Evolutionary conservation across 805 yeast genomes (phyloP).

Genomic region (Schwanniomyces sp.): DNA sequence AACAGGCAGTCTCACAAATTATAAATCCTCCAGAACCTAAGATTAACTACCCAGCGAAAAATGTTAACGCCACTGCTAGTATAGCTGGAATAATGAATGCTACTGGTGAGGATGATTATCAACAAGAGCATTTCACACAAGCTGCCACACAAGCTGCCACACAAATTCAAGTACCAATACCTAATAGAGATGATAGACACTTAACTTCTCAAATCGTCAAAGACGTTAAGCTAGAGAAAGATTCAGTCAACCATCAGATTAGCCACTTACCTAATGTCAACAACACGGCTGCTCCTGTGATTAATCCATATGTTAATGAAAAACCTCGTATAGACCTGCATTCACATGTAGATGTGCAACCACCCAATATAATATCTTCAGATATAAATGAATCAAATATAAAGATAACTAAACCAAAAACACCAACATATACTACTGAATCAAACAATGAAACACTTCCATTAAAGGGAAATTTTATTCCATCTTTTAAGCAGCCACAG

Average conservation of each 20-base stretch:
- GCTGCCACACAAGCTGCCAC: constrained; percentile 9
- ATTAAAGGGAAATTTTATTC: constrained; percentile 1
- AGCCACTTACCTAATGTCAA: too few relatives aligned
- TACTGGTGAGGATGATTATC: too few relatives aligned
- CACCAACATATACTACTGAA: neutral
- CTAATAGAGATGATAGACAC: neutral
- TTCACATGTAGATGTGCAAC: neutral
- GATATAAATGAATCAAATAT: neutral
- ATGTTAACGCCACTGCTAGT: too few relatives aligned
- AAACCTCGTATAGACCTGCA: neutral
- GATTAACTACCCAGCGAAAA: neutral
- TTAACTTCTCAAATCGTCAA: neutral
- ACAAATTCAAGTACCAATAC: constrained; percentile 4
- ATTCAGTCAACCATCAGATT: neutral
- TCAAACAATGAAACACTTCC: neutral
- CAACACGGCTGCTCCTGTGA: neutral
- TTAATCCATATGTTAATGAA: neutral
- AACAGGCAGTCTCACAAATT: neutral
- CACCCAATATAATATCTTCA: neutral
- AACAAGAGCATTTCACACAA: neutral
- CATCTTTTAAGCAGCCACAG: constrained; percentile 15
- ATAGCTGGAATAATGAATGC: too few relatives aligned
- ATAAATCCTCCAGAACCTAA: neutral
- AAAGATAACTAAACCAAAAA: neutral
- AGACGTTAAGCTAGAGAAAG: neutral